Percentiles rank a stretch among this genome's conserved stretches.
Evolutionary conservation across 306 rosid genomes (phyloP).

Genomic region (Medicago ruthenica): DNA sequence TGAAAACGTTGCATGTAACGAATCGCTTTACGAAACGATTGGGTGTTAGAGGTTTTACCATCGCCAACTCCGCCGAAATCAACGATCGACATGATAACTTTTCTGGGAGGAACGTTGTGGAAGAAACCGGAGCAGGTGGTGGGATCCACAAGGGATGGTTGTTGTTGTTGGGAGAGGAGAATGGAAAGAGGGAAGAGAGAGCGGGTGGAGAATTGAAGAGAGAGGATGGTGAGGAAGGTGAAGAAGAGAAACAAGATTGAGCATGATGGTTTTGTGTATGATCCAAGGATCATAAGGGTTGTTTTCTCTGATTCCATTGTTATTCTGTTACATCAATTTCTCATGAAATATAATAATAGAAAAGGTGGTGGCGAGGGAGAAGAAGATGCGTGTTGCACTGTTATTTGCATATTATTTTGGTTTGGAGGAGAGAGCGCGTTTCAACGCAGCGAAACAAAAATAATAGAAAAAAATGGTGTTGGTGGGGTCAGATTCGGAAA

Average conservation of each 20-base stretch:
- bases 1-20: conserved; percentile 65
- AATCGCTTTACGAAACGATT: conserved; percentile 67
- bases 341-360: neutral
- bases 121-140: conserved; percentile 59
- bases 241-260: conserved; percentile 53
- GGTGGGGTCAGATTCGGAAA: conserved; percentile 27
- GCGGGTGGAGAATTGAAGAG: conserved; percentile 58
- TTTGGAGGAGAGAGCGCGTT: neutral
- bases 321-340: neutral
- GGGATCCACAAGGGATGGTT: neutral
- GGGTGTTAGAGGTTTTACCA: conserved; percentile 79
- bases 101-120: conserved; percentile 37
- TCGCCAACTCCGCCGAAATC: conserved; percentile 91
- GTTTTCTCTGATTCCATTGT: conserved; percentile 65
- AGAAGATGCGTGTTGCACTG: conserved; percentile 13
- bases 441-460: neutral
- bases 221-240: conserved; percentile 54
- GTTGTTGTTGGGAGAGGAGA: conserved; percentile 4
- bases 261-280: conserved; percentile 52
- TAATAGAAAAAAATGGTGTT: no score
- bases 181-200: conserved; percentile 49
- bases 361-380: neutral
- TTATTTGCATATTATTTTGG: neutral
- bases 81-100: conserved; percentile 59
- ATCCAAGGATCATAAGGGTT: conserved; percentile 24